Evolutionary conservation across 1,284 basidiomycete species (phyloP).

Genomic region (Meripilus lineatus): DNA sequence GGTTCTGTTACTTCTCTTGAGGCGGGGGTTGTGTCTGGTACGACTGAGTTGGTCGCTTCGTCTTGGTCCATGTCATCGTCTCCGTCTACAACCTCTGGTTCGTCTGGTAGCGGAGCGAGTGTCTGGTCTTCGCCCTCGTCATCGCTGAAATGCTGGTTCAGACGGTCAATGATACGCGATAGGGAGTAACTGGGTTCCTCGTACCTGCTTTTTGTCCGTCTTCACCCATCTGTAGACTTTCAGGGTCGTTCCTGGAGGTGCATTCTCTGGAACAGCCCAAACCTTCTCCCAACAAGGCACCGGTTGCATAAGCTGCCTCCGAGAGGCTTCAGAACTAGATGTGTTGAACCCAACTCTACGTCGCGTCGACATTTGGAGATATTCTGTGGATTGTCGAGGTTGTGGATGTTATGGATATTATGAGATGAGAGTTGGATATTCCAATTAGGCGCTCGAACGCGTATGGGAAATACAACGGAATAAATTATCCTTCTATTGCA

Average conservation of each 20-base stretch:
- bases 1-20: slow-evolving; percentile 34
- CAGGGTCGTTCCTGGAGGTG: slow-evolving; percentile 49
- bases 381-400: not conserved
- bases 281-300: slow-evolving; percentile 75
- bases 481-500: not conserved
- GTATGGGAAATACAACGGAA: not conserved
- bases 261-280: slow-evolving; percentile 54
- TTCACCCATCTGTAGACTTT: slow-evolving; percentile 71
- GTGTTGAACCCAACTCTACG: slow-evolving; percentile 70
- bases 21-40: slow-evolving; percentile 29
- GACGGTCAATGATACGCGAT: not conserved
- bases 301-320: slow-evolving; percentile 76
- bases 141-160: slow-evolving; percentile 68
- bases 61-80: slow-evolving; percentile 64
- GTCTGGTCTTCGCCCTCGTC: slow-evolving; percentile 77
- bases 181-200: slow-evolving; percentile 11
- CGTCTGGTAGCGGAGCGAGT: slow-evolving; percentile 70
- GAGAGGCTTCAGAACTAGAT: slow-evolving; percentile 71
- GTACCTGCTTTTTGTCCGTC: slow-evolving; percentile 67
- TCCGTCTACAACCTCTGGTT: slow-evolving; percentile 36
- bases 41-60: slow-evolving; percentile 50
- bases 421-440: not conserved
- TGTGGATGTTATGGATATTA: not conserved
- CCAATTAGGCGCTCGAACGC: not conserved
- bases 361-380: slow-evolving; percentile 53